A percentile compares a stretch with the other conserved stretches of the same genome.
phyloP scores from a whole-genome alignment of 2,329 filamentous ascomycete genomes.

The Zelopaecilomyces penicillatus region DNA sequence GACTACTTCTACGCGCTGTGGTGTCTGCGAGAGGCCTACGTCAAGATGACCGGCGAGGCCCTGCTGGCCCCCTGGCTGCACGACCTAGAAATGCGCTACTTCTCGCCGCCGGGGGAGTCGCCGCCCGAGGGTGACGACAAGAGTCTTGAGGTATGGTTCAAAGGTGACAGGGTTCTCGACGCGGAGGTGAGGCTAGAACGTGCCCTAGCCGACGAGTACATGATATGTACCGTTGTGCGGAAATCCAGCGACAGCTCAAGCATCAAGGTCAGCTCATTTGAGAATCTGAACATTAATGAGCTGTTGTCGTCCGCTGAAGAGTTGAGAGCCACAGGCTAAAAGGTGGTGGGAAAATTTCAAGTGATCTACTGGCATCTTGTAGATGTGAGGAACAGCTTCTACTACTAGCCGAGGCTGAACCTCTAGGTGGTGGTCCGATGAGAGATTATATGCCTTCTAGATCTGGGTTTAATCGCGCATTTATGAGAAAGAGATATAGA shows the following conservation, averaged over 20 bases:
- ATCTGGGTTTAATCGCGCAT: too few species aligned
- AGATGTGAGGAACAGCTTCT: too few species aligned
- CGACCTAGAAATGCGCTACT: constrained; percentile 59
- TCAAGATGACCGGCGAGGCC: constrained; percentile 76
- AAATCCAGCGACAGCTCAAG: constrained; percentile 27
- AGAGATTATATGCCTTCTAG: too few species aligned
- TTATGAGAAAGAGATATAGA: too few species aligned
- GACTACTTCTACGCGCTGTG: constrained; percentile 69
- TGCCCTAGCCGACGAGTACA: constrained; percentile 43
- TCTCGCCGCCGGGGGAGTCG: constrained; percentile 43
- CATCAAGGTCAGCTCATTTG: constrained; percentile 32
- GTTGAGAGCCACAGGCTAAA: background rate
- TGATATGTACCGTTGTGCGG: constrained; percentile 45
- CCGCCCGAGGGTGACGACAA: constrained; percentile 7
- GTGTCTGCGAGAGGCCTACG: constrained; percentile 72
- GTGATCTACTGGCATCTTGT: too few species aligned
- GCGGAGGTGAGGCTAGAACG: constrained; percentile 27
- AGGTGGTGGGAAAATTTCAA: too few species aligned
- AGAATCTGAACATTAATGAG: constrained; percentile 35
- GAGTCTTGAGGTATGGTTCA: constrained; percentile 23
- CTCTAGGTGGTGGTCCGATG: too few species aligned
- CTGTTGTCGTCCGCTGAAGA: constrained; percentile 37
- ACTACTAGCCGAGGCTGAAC: too few species aligned
- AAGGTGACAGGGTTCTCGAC: constrained; percentile 22
- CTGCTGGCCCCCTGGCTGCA: constrained; percentile 64